Base-by-base conservation (phyloP, 306 rosid genomes). In the Cicer chorassanicum region DNA sequence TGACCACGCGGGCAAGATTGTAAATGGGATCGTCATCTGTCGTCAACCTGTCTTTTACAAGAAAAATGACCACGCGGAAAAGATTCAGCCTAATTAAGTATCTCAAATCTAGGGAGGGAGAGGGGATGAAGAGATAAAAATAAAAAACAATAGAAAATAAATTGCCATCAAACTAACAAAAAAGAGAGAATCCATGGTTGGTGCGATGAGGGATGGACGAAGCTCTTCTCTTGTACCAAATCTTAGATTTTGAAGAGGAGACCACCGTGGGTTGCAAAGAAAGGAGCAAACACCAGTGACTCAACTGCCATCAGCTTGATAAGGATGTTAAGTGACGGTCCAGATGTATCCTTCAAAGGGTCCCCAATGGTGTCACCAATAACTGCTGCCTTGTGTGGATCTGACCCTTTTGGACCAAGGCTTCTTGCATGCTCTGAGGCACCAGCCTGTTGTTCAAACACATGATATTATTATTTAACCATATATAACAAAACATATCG, bases 311-410 rank as follows among this genome's bases (percentile, higher is more conserved):
- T 95, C 4, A 95, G 89, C 89, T 95, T 95, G 84, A 95, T 95
- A 1, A 95, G 99, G 68, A 95, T 95, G 93, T 95, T 95, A n/a
- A 95, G 93, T 0, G 98, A 95, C 0, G 99, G 98, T 14, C 98
- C 99, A 0, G 98, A 95, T 38, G 99, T 92, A 51, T 95, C 99
- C 85, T 95, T 95, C 2, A 95, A 86, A 38, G 98, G 99, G 84
- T 95, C 99, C 3, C 99, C 99, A 19, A 94, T 89, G 65, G 99
- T 92, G 92, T 92, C 99, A 9, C 99, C 99, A 34, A 92, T 95
- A 40, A 95, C 98, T 44, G 98, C 97, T 4, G 98, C 99, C 78
- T 92, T 90, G 89, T 95, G 98, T 1, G 89, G 84, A 41, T 89
- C 97, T 13, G 98, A 95, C 61, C 99, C 98, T 69, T 95, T 89